A percentile compares a stretch with the other conserved stretches of the same genome.
phyloP scores from a whole-genome alignment of 352 stramenopile species.

The Thalassiosira hispida region DNA sequence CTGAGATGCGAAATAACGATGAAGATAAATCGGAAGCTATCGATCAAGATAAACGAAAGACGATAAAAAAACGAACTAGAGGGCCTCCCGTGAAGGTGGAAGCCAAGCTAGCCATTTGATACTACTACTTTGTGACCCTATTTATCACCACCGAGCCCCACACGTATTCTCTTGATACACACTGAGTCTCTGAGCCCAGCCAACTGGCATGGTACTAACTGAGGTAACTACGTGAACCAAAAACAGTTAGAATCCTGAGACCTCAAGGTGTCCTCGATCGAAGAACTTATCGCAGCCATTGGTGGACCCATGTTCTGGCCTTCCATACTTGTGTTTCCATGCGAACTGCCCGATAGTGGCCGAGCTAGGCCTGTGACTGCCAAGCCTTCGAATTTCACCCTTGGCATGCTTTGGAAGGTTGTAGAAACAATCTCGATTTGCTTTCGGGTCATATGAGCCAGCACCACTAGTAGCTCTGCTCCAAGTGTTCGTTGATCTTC shows the following conservation, averaged over 20 bases:
- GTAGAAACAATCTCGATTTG: conserved; percentile 62
- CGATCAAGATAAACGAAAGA: too few species aligned
- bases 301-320: conserved; percentile 42
- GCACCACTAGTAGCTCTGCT: conserved; percentile 15
- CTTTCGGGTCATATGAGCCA: conserved; percentile 52
- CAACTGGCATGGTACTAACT: too few species aligned
- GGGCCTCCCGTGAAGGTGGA: too few species aligned
- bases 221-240: too few species aligned
- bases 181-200: too few species aligned
- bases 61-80: too few species aligned
- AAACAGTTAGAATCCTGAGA: too few species aligned
- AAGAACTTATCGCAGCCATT: conserved; percentile 42
- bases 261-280: conserved; percentile 45
- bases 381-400: conserved; percentile 53
- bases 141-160: too few species aligned
- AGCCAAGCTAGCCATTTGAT: not conserved
- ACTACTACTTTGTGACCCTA: too few species aligned
- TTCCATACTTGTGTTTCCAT: conserved; percentile 51
- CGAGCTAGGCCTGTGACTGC: conserved; percentile 44
- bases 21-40: too few species aligned
- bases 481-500: conserved; percentile 34
- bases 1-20: not conserved
- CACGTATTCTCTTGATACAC: too few species aligned
- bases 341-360: conserved; percentile 54
- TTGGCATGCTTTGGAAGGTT: conserved; percentile 63